Percentiles rank a stretch among this genome's conserved stretches.
Conservation (phyloP, 1,284 basidiomycete genomes). For the Tremellales sp. region DNA sequence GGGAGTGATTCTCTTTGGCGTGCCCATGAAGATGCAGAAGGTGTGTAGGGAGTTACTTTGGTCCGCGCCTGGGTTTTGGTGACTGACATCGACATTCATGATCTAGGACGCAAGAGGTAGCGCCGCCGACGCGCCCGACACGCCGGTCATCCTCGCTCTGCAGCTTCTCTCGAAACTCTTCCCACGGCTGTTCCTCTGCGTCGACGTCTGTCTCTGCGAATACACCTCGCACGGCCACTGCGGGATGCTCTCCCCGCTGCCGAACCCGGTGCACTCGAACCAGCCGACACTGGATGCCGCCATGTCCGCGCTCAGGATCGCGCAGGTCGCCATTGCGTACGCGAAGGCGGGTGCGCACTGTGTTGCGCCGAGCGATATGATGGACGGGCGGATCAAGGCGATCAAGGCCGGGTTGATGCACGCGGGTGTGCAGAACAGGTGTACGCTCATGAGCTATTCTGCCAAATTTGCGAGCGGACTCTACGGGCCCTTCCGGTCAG, state of each 20-base stretch:
- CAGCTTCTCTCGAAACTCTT: conserved; percentile 70
- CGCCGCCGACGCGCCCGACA: conserved; percentile 81
- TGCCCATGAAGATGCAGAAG: conserved; percentile 79
- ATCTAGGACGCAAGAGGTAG: conserved; percentile 73
- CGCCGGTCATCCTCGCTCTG: conserved; percentile 91
- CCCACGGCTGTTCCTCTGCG: conserved; percentile 80
- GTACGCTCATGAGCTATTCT: conserved; percentile 95
- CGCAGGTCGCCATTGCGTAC: conserved; percentile 88
- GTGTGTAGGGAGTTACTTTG: conserved; percentile 48
- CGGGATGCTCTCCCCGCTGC: conserved; percentile 61
- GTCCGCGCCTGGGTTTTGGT: no score
- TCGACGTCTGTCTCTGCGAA: conserved; percentile 98
- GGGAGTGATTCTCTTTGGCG: conserved; percentile 95
- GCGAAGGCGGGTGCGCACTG: conserved; percentile 93
- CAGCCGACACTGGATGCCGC: conserved; percentile 54
- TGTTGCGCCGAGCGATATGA: conserved; percentile 99
- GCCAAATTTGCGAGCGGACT: conserved; percentile 97
- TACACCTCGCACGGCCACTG: conserved; percentile 99
- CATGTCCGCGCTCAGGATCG: conserved; percentile 77
- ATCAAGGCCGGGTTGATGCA: conserved; percentile 86
- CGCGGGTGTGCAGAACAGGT: conserved; percentile 74
- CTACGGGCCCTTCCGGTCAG: conserved; percentile 93
- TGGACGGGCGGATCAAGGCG: conserved; percentile 88
- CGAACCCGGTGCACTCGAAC: conserved; percentile 37
- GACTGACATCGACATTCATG: neutral